These are phyloP conservation scores for Austroboletus novae-zelandiae DNA, from an alignment of 1,284 basidiomycete genomes.

Conservation along the genomic window DNA sequence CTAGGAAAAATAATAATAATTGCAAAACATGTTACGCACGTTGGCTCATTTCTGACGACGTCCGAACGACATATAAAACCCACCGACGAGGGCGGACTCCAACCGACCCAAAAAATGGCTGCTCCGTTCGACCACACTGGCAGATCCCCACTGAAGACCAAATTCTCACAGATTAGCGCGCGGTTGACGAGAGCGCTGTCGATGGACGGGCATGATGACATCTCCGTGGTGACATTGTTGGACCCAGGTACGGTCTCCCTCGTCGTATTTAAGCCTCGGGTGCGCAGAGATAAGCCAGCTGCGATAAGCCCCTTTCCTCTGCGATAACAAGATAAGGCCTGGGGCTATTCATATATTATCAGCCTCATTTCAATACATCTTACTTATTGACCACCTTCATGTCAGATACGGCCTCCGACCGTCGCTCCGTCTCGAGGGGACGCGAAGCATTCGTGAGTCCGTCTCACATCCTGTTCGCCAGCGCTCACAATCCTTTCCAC, in stretches of 20 bases:
- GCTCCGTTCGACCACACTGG: conserved; percentile 2
- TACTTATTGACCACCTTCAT: conserved; percentile 12
- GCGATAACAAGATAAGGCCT: conserved; percentile 24
- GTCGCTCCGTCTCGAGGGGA: conserved; percentile 44
- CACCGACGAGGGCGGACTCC: too few relatives aligned
- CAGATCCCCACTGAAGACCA: conserved; percentile 8
- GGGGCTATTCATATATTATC: background rate
- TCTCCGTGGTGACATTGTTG: conserved; percentile 10
- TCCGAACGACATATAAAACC: too few relatives aligned
- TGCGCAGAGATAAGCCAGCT: conserved; percentile 16
- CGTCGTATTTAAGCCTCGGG: conserved; percentile 10
- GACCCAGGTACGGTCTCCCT: conserved; percentile 10
- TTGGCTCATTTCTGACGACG: conserved; percentile 11
- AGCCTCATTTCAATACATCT: background rate
- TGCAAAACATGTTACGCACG: conserved; percentile 11
- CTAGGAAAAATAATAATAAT: background rate
- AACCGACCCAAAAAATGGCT: too few relatives aligned
- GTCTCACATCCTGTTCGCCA: too few relatives aligned
- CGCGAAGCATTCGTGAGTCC: conserved; percentile 39
- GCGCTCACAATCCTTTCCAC: background rate
- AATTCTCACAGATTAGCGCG: conserved; percentile 24
- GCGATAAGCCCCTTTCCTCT: conserved; percentile 18
- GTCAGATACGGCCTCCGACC: conserved; percentile 20
- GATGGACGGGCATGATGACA: conserved; percentile 8
- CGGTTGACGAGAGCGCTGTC: conserved; percentile 17